These are phyloP conservation scores for Globisporangium cystogenes DNA, from an alignment of 352 stramenopile species.

Conservation along the genomic window DNA sequence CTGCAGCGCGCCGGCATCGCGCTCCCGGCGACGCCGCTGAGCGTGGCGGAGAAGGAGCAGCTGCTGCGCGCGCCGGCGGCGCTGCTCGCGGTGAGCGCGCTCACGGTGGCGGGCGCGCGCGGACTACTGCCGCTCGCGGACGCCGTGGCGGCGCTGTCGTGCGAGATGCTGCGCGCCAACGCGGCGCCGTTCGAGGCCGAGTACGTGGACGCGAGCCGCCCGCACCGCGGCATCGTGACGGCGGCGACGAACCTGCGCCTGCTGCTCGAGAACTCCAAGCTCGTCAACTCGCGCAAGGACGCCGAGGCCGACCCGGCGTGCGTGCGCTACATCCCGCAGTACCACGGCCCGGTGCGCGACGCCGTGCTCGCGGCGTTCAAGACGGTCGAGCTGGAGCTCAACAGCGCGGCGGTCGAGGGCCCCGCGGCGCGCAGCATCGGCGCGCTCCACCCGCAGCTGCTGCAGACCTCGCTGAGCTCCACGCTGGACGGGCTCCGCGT, in stretches of 20 bases:
- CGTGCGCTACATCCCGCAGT: slow-evolving; percentile 71
- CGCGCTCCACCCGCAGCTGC: slow-evolving; percentile 52
- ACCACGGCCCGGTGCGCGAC: slow-evolving; percentile 75
- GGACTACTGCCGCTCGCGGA: slow-evolving; percentile 62
- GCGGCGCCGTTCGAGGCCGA: slow-evolving; percentile 77
- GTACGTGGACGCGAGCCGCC: slow-evolving; percentile 72
- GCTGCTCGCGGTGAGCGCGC: slow-evolving; percentile 45
- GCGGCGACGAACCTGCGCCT: slow-evolving; percentile 79
- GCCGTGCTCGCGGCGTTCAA: slow-evolving; percentile 62
- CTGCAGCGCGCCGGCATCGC: slow-evolving; percentile 15
- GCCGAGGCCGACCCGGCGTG: slow-evolving; percentile 25
- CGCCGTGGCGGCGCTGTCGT: slow-evolving; percentile 77
- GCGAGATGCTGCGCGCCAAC: slow-evolving; percentile 63
- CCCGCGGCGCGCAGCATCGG: slow-evolving; percentile 13
- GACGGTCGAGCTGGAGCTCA: slow-evolving; percentile 70
- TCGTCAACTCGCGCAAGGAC: slow-evolving; percentile 52
- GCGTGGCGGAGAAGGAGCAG: slow-evolving; percentile 26
- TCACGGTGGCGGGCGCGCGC: slow-evolving; percentile 60
- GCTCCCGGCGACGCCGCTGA: slow-evolving; percentile 30
- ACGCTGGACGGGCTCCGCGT: slow-evolving; percentile 51
- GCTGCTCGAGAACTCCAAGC: slow-evolving; percentile 88
- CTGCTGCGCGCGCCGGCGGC: slow-evolving; percentile 29
- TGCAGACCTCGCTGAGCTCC: slow-evolving; percentile 53
- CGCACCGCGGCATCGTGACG: slow-evolving; percentile 84
- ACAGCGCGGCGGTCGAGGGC: slow-evolving; percentile 27